Conservation (phyloP, 2,329 filamentous ascomycete species). For the Hypoxylon sp. region DNA sequence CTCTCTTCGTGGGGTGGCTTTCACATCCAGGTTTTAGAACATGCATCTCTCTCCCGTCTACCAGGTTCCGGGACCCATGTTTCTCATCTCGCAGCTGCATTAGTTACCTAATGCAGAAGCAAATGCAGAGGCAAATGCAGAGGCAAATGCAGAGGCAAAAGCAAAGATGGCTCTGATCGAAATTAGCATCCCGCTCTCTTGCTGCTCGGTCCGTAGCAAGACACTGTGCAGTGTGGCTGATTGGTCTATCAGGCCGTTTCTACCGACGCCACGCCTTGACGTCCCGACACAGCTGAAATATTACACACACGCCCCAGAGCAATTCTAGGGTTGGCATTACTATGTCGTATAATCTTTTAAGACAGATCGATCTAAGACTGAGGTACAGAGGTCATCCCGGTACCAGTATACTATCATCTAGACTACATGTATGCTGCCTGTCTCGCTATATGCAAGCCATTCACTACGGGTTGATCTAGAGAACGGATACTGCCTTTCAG, state of each 20-base stretch:
- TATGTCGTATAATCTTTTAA: background rate
- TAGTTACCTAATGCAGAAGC: background rate
- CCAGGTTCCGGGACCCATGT: constrained; percentile 12
- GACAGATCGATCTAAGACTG: background rate
- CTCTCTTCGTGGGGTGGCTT: background rate
- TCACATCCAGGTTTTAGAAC: background rate
- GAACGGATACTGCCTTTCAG: background rate
- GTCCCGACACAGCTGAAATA: no score
- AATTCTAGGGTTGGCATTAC: background rate
- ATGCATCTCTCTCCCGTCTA: constrained; percentile 12
- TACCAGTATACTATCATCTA: no score
- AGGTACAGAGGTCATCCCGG: no score
- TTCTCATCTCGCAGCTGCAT: background rate
- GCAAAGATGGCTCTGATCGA: background rate
- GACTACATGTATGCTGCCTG: background rate
- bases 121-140: no score
- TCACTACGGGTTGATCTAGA: background rate
- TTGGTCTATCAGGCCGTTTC: no score
- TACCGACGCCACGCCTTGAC: no score
- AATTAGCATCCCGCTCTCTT: background rate
- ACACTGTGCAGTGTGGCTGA: background rate
- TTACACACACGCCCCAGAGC: no score
- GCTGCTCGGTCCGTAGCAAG: background rate
- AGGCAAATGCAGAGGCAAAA: background rate
- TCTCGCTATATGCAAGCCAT: background rate